phyloP scores from a whole-genome alignment of 176 grass and related monocot species.

The Puccinellia tenuiflora region DNA sequence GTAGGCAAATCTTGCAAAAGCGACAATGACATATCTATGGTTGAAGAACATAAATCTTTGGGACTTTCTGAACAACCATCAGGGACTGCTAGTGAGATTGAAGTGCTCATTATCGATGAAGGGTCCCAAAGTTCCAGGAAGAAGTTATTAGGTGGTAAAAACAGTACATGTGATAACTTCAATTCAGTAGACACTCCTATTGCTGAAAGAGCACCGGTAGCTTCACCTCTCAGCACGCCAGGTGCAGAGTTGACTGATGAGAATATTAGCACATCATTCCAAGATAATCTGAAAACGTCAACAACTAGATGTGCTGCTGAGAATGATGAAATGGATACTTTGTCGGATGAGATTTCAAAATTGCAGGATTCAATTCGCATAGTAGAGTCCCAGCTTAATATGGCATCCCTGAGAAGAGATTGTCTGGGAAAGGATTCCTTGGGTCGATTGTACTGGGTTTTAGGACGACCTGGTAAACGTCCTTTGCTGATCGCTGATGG shows the following conservation, averaged over 20 bases:
- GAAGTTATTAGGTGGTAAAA: conserved; percentile 23
- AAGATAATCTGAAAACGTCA: conserved; percentile 37
- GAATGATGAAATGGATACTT: conserved; percentile 58
- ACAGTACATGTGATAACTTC: conserved; percentile 18
- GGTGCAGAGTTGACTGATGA: conserved; percentile 48
- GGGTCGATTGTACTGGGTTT: conserved; percentile 84
- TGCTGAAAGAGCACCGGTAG: conserved; percentile 7
- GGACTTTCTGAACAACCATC: conserved; percentile 29
- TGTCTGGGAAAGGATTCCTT: conserved; percentile 85
- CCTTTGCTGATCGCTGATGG: conserved; percentile 79
- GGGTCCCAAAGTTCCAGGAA: conserved; percentile 24
- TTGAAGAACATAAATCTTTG: conserved; percentile 40
- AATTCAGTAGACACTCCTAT: conserved; percentile 6
- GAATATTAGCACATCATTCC: conserved; percentile 21
- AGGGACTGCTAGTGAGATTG: conserved; percentile 19
- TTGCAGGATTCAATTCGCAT: conserved; percentile 68
- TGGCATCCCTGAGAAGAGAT: conserved; percentile 80
- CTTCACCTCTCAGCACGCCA: conserved; percentile 15
- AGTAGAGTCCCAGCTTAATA: conserved; percentile 63
- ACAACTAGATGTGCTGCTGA: conserved; percentile 31
- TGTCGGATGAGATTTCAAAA: conserved; percentile 61
- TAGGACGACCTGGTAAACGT: conserved; percentile 65
- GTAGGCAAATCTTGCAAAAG: conserved; percentile 15
- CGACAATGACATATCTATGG: conserved; percentile 16
- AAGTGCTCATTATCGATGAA: conserved; percentile 22